Conservation (phyloP, 495 filamentous ascomycete genomes). For the Aspergillus haitiensis region DNA sequence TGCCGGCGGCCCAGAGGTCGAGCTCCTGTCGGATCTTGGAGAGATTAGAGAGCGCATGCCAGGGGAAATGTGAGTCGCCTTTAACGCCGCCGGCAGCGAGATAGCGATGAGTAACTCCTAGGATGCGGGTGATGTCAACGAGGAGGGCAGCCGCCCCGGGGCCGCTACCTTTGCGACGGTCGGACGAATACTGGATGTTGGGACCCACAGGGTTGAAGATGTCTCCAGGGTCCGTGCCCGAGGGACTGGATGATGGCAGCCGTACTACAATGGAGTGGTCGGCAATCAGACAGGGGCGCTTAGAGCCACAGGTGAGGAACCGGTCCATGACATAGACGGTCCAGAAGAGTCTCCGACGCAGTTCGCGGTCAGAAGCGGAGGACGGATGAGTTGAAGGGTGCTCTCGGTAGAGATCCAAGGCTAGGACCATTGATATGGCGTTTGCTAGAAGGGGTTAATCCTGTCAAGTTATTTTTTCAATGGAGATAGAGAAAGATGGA, state of each 20-base stretch:
- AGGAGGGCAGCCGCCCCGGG: constrained; percentile 72
- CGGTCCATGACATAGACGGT: constrained; percentile 80
- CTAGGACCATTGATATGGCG: constrained; percentile 77
- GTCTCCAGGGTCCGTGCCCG: constrained; percentile 61
- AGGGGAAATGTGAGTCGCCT: constrained; percentile 84
- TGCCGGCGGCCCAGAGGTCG: constrained; percentile 79
- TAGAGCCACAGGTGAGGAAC: constrained; percentile 75
- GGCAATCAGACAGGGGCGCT: constrained; percentile 70
- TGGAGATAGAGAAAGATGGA: neutral
- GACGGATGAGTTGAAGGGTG: constrained; percentile 57
- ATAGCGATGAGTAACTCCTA: constrained; percentile 82
- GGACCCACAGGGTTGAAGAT: constrained; percentile 69
- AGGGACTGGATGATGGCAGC: constrained; percentile 59
- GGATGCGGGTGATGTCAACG: constrained; percentile 77
- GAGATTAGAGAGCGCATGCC: constrained; percentile 79
- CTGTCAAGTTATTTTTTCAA: neutral
- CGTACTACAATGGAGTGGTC: constrained; percentile 73
- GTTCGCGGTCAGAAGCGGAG: constrained; percentile 65
- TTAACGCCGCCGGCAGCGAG: constrained; percentile 82
- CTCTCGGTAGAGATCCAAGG: constrained; percentile 74
- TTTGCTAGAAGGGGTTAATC: constrained; percentile 51
- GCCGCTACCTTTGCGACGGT: constrained; percentile 66
- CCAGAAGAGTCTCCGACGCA: constrained; percentile 76
- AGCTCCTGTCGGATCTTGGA: constrained; percentile 84
- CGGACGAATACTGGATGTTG: constrained; percentile 66